Evolutionary conservation across 768 basidiomycete species (phyloP), one percentile per base, ranked within the genome.

Genomic region (Tylopilus intermedius): DNA sequence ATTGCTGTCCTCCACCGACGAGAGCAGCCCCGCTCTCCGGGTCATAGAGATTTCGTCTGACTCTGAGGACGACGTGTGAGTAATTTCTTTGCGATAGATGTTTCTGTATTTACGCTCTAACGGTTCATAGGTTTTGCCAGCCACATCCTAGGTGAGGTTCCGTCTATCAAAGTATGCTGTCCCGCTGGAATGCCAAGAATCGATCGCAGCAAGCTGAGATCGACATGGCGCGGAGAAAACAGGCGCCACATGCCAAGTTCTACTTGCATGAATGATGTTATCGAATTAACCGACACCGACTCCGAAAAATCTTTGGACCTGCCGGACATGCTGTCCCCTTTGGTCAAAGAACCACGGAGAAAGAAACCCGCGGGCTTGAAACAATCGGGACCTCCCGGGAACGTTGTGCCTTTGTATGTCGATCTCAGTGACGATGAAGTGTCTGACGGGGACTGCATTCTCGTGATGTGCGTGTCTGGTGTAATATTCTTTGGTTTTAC

Each of bases 41-140:
- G 67, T 83, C 22, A 81, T 84, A 53, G 78, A 82, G 58, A 78
- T 82, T 64, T 81, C 78, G 15, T 82, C 80, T 43, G 68, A 64
- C 33, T 76, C 75, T 35, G 73, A 74, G 47, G 69, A 72, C 1
- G 71, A 73, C n/a, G 47, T 54, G 74, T 71, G 57, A 49, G 71
- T 62, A 13, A 13, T 41, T 27, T 45, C 15, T 15, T 44, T 2
- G 45, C 29, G 30, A 47, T 32, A 49, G 29, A 27, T n/a, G 2
- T 5, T 18, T n/a, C 14, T 1, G 10, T 21, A 8, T 30, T 24
- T 30, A 18, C 15, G 21, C 2, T 42, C 22, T 35, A 24, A 52
- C 24, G 30, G 4, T 50, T 26, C 41, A 13, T 38, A 64, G 59
- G 8, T 45, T 58, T 50, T 15, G 29, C 47, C 53, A 46, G n/a